A percentile compares a stretch with the other conserved stretches of the same genome.
These are phyloP conservation scores for Rhizopogon salebrosus DNA, from an alignment of 768 basidiomycete species.

Conservation along the genomic window DNA sequence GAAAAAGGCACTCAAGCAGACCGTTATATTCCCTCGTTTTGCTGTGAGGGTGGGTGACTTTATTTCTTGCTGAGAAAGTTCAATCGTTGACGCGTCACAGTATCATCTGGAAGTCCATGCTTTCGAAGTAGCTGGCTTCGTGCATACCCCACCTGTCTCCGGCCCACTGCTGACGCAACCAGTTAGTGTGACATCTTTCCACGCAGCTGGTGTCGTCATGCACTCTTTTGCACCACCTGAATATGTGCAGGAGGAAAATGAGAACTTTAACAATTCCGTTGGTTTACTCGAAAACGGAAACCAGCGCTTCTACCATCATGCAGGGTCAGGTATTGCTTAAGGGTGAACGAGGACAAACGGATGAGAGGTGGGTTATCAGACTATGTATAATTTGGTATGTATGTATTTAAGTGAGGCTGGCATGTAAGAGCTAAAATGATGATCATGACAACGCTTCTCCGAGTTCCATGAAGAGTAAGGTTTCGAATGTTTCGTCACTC, in stretches of 20 bases:
- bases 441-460: conserved; percentile 1
- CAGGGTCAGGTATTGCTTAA: background rate
- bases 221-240: conserved; percentile 50
- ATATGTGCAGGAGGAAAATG: conserved; percentile 36
- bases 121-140: conserved; percentile 40
- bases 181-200: conserved; percentile 35
- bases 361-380: background rate
- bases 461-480: conserved; percentile 44
- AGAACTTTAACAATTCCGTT: conserved; percentile 47
- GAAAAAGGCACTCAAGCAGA: conserved; percentile 38
- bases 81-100: conserved; percentile 19
- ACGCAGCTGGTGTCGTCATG: conserved; percentile 33
- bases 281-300: conserved; percentile 54
- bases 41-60: conserved; percentile 37
- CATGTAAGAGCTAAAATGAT: background rate
- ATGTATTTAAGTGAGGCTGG: background rate
- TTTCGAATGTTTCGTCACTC: conserved; percentile 68
- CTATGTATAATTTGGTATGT: background rate
- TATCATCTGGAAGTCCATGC: conserved; percentile 41
- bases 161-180: conserved; percentile 34
- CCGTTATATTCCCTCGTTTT: conserved; percentile 40
- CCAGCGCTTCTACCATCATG: conserved; percentile 37
- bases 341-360: background rate
- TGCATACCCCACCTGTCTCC: conserved; percentile 14
- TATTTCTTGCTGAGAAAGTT: background rate